Evolutionary conservation across 2,329 filamentous ascomycete species (phyloP).

Genomic region (Grosmannia serpens): DNA sequence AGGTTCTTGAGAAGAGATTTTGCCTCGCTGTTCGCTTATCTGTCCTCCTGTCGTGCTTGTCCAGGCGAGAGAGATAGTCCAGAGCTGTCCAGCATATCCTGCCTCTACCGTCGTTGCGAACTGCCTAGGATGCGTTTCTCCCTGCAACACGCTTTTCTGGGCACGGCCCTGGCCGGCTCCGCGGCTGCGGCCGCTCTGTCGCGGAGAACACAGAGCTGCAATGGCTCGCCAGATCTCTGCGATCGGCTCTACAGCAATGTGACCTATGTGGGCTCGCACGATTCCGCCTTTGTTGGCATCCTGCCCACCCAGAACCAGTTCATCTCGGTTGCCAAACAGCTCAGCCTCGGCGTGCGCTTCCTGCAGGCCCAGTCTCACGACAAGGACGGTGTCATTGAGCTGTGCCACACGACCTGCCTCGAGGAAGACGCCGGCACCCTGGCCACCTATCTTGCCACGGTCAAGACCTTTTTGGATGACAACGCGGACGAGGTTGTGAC

Average conservation of each 20-base stretch:
- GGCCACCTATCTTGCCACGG: slow-evolving; percentile 37
- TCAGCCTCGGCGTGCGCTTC: slow-evolving; percentile 51
- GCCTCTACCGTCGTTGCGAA: neutral
- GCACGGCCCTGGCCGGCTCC: neutral
- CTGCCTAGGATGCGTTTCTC: neutral
- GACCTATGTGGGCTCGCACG: slow-evolving; percentile 52
- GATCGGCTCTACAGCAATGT: slow-evolving; percentile 45
- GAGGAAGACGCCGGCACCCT: slow-evolving; percentile 48
- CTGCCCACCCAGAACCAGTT: slow-evolving; percentile 47
- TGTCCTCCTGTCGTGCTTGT: neutral
- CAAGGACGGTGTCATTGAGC: slow-evolving; percentile 36
- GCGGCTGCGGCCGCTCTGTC: neutral
- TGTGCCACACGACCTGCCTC: slow-evolving; percentile 55
- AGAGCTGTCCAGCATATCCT: neutral
- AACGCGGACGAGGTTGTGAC: slow-evolving; percentile 52
- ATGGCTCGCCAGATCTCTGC: slow-evolving; percentile 46
- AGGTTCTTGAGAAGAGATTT: neutral
- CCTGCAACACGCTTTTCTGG: neutral
- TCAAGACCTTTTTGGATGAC: slow-evolving; percentile 48
- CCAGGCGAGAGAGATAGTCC: neutral
- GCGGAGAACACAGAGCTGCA: slow-evolving; percentile 29
- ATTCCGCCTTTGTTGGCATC: slow-evolving; percentile 51
- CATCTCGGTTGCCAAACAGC: slow-evolving; percentile 43
- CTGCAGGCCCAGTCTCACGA: slow-evolving; percentile 53
- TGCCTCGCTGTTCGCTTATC: neutral